Percentiles rank a stretch among this genome's conserved stretches.
Conservation (phyloP, 345 rosid genomes). For the Cardiospermum halicacabum region DNA sequence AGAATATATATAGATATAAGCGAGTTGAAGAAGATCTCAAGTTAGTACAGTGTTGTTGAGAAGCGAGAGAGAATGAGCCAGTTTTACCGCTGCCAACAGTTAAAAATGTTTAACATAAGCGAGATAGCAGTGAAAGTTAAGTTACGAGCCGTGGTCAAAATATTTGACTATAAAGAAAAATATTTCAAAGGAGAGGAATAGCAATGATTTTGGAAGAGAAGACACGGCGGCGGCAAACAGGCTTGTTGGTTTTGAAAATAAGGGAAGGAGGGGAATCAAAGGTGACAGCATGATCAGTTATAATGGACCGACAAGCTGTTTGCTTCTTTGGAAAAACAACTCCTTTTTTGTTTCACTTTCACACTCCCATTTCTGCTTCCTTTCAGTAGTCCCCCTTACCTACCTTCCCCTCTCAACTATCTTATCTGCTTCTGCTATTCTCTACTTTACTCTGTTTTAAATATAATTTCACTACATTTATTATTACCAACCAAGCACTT, state of each 20-base stretch:
- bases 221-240: conserved; percentile 32
- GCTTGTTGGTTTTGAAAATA: neutral
- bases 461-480: too few relatives aligned
- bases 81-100: conserved; percentile 12
- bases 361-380: neutral
- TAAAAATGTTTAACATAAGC: conserved; percentile 12
- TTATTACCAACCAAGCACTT: too few relatives aligned
- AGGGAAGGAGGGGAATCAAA: conserved; percentile 8
- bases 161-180: neutral
- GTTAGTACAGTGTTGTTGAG: conserved; percentile 10
- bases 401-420: too few relatives aligned
- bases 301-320: conserved; percentile 19
- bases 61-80: neutral
- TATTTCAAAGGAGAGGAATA: conserved; percentile 5
- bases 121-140: conserved; percentile 9
- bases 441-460: too few relatives aligned
- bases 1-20: too few relatives aligned
- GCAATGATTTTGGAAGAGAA: conserved; percentile 5
- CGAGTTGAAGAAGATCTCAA: neutral
- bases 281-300: conserved; percentile 3
- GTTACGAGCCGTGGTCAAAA: conserved; percentile 14
- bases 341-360: conserved; percentile 7
- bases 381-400: too few relatives aligned
- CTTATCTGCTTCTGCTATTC: too few relatives aligned
- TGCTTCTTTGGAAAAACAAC: neutral